phyloP scores from a whole-genome alignment of 106 monocot genomes.

The Dioscorea alata region DNA sequence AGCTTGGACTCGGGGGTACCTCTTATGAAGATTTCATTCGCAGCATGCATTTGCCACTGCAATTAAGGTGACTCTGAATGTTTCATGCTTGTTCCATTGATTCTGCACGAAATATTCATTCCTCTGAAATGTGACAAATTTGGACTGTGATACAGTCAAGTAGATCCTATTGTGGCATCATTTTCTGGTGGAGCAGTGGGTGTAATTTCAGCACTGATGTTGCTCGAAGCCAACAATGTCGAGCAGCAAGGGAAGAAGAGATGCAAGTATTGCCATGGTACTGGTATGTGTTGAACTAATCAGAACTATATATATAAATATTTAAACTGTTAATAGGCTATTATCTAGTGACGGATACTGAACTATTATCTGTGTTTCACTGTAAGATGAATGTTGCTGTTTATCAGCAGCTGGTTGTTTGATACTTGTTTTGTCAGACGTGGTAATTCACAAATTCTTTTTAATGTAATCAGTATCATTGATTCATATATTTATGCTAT shows the following conservation, averaged over 20 bases:
- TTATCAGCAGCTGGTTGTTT: no score
- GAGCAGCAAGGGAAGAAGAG: constrained; percentile 88
- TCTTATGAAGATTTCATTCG: constrained; percentile 96
- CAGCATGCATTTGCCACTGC: constrained; percentile 77
- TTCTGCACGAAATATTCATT: not conserved
- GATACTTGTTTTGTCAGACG: no score
- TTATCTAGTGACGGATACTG: no score
- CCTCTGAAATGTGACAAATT: not conserved
- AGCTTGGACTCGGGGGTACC: constrained; percentile 85
- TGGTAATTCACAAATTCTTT: no score
- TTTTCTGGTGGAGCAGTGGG: constrained; percentile 94
- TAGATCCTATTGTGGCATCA: constrained; percentile 91
- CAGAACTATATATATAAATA: no score
- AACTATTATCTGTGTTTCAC: no score
- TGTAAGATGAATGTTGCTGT: no score
- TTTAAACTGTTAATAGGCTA: no score
- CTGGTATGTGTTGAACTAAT: constrained; percentile 33
- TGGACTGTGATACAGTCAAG: constrained; percentile 59
- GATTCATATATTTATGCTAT: not conserved
- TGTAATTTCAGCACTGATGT: constrained; percentile 91
- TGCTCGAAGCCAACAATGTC: constrained; percentile 85
- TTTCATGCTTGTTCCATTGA: not conserved
- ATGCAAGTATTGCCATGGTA: constrained; percentile 92
- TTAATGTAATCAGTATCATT: not conserved
- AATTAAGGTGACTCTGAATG: constrained; percentile 52